phyloP scores from a whole-genome alignment of 441 rosid species.

The Macaranga tanarius region DNA sequence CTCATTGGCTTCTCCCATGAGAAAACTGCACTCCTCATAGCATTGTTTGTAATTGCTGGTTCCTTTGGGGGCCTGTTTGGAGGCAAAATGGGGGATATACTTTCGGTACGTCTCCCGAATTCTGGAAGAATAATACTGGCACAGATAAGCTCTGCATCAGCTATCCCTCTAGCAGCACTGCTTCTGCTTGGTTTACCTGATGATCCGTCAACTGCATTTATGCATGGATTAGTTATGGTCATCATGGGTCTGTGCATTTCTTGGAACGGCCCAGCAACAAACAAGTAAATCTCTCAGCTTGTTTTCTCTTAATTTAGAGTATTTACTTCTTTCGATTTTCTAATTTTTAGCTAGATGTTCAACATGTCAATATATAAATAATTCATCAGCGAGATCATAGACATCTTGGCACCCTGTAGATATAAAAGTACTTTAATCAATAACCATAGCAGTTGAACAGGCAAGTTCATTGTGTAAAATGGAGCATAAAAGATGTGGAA shows the following conservation, averaged over 20 bases:
- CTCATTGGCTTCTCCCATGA: slow-evolving; percentile 74
- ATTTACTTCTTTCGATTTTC: too few relatives aligned
- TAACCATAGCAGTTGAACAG: not conserved
- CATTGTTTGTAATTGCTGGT: slow-evolving; percentile 56
- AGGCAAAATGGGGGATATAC: slow-evolving; percentile 74
- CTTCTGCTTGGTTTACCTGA: slow-evolving; percentile 65
- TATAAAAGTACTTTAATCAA: not conserved
- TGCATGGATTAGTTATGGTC: slow-evolving; percentile 45
- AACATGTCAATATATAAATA: too few relatives aligned
- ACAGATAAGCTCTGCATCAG: slow-evolving; percentile 80
- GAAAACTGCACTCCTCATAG: slow-evolving; percentile 58
- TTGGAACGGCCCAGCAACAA: slow-evolving; percentile 32
- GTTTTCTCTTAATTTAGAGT: not conserved
- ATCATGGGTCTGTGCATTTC: slow-evolving; percentile 13
- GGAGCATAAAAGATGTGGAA: not conserved
- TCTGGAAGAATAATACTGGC: slow-evolving; percentile 78
- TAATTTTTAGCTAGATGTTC: too few relatives aligned
- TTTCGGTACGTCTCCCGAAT: slow-evolving; percentile 56
- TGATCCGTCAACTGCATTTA: slow-evolving; percentile 56
- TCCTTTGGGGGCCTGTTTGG: slow-evolving; percentile 86
- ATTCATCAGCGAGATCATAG: too few relatives aligned
- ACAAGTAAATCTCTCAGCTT: slow-evolving; percentile 39
- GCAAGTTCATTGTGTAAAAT: not conserved
- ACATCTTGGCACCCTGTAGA: not conserved
- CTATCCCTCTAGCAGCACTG: slow-evolving; percentile 74